Conservation (phyloP, 2,329 filamentous ascomycete species). For the Ascochyta koolunga region DNA sequence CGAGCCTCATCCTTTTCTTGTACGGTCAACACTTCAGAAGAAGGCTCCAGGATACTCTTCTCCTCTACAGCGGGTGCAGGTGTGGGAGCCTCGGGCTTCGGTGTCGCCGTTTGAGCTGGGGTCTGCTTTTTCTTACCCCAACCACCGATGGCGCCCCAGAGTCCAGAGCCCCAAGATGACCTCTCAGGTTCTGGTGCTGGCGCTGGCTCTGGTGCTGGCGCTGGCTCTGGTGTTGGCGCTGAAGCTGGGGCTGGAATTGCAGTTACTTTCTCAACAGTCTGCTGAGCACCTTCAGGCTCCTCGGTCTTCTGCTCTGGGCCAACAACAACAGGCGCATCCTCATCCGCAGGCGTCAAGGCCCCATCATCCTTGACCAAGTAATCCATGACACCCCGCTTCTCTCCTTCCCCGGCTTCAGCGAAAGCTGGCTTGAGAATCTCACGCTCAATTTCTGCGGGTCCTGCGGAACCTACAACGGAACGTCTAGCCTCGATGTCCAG, state of each 20-base stretch:
- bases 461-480: slow-evolving; percentile 2
- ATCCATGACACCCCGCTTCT: slow-evolving; percentile 20
- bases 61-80: not conserved
- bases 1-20: not conserved
- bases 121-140: slow-evolving; percentile 30
- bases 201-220: not conserved
- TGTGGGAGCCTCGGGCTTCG: not conserved
- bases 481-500: slow-evolving; percentile 22
- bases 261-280: not conserved
- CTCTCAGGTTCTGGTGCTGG: slow-evolving; percentile 14
- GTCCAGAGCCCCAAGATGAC: slow-evolving; percentile 32
- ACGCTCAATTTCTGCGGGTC: slow-evolving; percentile 18
- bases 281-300: not conserved
- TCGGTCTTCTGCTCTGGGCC: not conserved
- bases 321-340: not conserved
- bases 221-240: not conserved
- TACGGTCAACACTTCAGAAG: not conserved
- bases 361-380: slow-evolving; percentile 18
- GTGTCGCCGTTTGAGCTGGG: not conserved
- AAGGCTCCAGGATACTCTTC: not conserved
- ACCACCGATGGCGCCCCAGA: slow-evolving; percentile 41
- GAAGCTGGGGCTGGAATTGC: not conserved
- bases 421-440: slow-evolving; percentile 30
- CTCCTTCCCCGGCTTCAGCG: slow-evolving; percentile 13
- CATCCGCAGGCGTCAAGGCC: not conserved